Evolutionary conservation across 2,329 filamentous ascomycete species (phyloP), one percentile per base, ranked within the genome.

Genomic region (Tolypocladium endophyticum): DNA sequence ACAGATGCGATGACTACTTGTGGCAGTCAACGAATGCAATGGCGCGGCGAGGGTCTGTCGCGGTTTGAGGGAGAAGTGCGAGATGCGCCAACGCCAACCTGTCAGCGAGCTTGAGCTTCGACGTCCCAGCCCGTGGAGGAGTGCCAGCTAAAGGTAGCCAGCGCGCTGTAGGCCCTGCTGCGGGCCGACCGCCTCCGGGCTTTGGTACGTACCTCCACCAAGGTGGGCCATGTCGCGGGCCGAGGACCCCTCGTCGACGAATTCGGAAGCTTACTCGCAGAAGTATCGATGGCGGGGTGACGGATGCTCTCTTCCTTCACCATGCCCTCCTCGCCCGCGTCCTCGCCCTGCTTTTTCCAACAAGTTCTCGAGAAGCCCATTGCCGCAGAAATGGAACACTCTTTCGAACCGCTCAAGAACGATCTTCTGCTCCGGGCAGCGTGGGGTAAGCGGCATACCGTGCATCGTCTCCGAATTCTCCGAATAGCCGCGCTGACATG

Each of bases 401-500:
- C 86, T 68, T 97, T 97, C 68, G 85, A 87, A 68, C 90, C 92
- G 60, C 77, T 97, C 73, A 86, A 95, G 77, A 99, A 99, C 75
- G 93, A 99, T 71, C 79, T 97, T 67, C 81, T 99, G 71, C 80
- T 99, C 61, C 86, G 94, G 72, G 90, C 93, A 67, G 94, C 94
- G 65, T 85, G 89, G 82, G 94, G 92, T 95, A 77, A 68, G 77
- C 74, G 45, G n/a, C 55, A n/a, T 33, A 39, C 30, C 59, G 39
- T 33, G 36, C 50, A 35, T n/a, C 18, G 16, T 23, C 20, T 23
- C 20, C 50, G n/a, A 61, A 30, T 33, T 38, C 52, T 50, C 57
- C 60, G 57, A 68, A 65, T 62, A 60, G 62, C 60, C 59, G 58
- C 66, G 65, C 50, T 54, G 50, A 54, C 50, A 54, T 36, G 30